phyloP scores from a whole-genome alignment of 345 rosid species.

The Nasturtium officinale region DNA sequence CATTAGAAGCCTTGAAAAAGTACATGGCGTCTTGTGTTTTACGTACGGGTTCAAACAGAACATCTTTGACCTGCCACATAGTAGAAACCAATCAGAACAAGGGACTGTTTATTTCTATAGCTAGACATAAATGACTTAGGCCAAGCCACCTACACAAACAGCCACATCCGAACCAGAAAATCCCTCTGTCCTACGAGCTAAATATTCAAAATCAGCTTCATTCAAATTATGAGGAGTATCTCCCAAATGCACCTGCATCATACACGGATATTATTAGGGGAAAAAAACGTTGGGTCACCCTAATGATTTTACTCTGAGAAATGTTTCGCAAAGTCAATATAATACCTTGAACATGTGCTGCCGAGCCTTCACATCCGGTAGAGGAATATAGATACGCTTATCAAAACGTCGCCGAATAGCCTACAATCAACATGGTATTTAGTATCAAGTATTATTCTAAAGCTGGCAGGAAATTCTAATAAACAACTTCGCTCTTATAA shows the following conservation, averaged over 20 bases:
- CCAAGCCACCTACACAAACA: constrained; percentile 72
- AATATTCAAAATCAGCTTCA: constrained; percentile 77
- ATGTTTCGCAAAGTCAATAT: not conserved
- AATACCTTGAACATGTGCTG: constrained; percentile 88
- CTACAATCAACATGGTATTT: constrained; percentile 50
- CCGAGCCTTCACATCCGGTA: constrained; percentile 86
- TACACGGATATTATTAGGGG: not conserved
- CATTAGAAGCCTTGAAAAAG: constrained; percentile 58
- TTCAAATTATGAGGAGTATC: constrained; percentile 87
- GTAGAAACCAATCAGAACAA: constrained; percentile 18
- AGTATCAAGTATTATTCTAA: not conserved
- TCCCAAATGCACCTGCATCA: constrained; percentile 81
- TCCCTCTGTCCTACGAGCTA: constrained; percentile 76
- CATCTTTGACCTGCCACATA: constrained; percentile 77
- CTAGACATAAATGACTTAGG: not conserved
- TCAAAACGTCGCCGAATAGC: constrained; percentile 90
- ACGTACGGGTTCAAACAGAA: constrained; percentile 89
- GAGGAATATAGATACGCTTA: constrained; percentile 93
- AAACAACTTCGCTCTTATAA: constrained; percentile 3
- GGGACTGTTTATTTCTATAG: not conserved
- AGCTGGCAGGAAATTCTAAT: constrained; percentile 7
- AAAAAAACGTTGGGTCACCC: not conserved
- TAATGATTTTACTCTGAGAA: not conserved
- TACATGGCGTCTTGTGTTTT: constrained; percentile 88
- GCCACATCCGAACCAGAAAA: constrained; percentile 94